phyloP scores from a whole-genome alignment of 768 basidiomycete genomes.

The Naganishia antarctica region DNA sequence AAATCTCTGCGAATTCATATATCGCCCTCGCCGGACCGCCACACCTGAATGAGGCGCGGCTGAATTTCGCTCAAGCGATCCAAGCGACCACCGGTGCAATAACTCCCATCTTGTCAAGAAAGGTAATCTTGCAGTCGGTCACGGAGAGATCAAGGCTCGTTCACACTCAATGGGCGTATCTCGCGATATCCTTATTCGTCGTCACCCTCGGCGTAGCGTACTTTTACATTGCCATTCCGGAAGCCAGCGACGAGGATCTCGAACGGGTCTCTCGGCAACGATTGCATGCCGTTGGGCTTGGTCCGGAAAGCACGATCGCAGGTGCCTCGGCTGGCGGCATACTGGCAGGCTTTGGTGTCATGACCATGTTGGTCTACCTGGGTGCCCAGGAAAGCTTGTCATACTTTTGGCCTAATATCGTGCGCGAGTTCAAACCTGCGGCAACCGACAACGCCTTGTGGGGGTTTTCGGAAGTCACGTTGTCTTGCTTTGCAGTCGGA shows the following conservation, averaged over 20 bases:
- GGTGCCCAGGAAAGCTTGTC: conserved; percentile 41
- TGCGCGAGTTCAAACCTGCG: conserved; percentile 24
- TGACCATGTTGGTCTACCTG: conserved; percentile 38
- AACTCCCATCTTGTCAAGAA: conserved; percentile 37
- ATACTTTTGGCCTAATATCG: conserved; percentile 32
- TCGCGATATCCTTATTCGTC: conserved; percentile 45
- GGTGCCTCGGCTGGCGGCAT: conserved; percentile 29
- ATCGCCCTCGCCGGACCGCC: conserved; percentile 46
- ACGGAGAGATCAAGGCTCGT: conserved; percentile 34
- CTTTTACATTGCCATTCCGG: conserved; percentile 44
- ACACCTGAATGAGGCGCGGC: conserved; percentile 39
- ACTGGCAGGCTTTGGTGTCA: conserved; percentile 30
- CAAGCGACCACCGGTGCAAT: conserved; percentile 40
- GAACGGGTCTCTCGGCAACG: conserved; percentile 33
- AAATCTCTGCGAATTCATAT: conserved; percentile 45
- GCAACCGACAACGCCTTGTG: neutral
- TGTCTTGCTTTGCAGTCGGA: conserved; percentile 32
- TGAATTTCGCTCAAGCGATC: conserved; percentile 46
- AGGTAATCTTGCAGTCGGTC: conserved; percentile 36
- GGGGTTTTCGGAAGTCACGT: neutral
- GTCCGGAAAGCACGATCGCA: conserved; percentile 24
- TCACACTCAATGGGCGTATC: conserved; percentile 46
- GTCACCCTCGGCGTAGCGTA: conserved; percentile 41
- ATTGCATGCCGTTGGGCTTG: conserved; percentile 32
- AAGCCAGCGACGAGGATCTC: conserved; percentile 41